Conservation (phyloP, 176 grass and related monocot genomes). For the Carex kokanica region DNA sequence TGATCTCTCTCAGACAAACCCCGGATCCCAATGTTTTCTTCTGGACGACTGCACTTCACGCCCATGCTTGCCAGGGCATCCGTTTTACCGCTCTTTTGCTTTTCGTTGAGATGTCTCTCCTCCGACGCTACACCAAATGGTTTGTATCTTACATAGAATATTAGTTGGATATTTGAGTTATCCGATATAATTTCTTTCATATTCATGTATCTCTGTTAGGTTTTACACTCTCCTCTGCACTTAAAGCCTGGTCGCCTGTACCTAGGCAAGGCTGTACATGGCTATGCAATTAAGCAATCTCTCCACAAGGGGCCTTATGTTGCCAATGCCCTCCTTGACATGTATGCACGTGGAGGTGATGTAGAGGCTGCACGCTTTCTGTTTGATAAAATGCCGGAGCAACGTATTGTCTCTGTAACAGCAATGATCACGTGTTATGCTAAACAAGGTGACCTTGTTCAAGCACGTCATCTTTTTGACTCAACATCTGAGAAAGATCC, state of each 20-base stretch:
- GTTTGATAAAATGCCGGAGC: slow-evolving; percentile 63
- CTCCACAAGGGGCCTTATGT: slow-evolving; percentile 59
- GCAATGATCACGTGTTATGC: slow-evolving; percentile 90
- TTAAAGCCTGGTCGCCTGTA: slow-evolving; percentile 54
- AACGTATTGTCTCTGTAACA: slow-evolving; percentile 61
- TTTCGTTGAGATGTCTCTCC: slow-evolving; percentile 70
- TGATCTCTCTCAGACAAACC: slow-evolving; percentile 49
- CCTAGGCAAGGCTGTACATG: slow-evolving; percentile 63
- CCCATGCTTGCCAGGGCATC: slow-evolving; percentile 59
- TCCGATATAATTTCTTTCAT: background rate
- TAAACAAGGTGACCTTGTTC: slow-evolving; percentile 48
- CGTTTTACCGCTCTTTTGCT: slow-evolving; percentile 51
- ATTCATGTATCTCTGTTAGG: background rate
- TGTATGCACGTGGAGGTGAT: slow-evolving; percentile 76
- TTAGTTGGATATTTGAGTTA: background rate
- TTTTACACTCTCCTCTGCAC: slow-evolving; percentile 59
- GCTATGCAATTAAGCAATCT: slow-evolving; percentile 60
- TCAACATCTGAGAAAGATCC: slow-evolving; percentile 43
- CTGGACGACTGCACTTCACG: slow-evolving; percentile 72
- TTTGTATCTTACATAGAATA: background rate
- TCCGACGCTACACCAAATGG: slow-evolving; percentile 45
- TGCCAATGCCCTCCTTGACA: slow-evolving; percentile 71
- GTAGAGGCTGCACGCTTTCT: slow-evolving; percentile 55
- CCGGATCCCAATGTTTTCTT: slow-evolving; percentile 52
- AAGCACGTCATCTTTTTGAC: slow-evolving; percentile 67